Percentiles rank a stretch among this genome's conserved stretches.
phyloP scores from a whole-genome alignment of 73 alveolate species.

The Paramecium sonneborni region DNA sequence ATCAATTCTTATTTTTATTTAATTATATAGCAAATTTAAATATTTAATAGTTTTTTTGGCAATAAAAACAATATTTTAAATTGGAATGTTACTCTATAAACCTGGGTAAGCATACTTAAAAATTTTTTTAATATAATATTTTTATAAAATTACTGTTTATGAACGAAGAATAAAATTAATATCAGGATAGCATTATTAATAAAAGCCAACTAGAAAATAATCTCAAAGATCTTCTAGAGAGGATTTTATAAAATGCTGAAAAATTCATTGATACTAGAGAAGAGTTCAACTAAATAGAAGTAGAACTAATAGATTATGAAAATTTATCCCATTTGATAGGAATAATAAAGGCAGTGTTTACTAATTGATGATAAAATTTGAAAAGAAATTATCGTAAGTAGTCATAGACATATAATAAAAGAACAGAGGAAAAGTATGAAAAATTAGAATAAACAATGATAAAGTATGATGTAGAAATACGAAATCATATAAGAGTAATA shows the following conservation, averaged over 20 bases:
- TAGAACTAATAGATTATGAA: background rate
- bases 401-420: background rate
- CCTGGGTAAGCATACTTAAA: no score
- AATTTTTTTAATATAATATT: no score
- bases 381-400: background rate
- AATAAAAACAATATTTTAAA: no score
- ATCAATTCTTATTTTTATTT: no score
- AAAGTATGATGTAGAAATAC: background rate
- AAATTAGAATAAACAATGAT: background rate
- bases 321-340: conserved; percentile 6
- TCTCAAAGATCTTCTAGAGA: background rate
- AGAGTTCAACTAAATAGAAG: background rate
- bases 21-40: no score
- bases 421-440: background rate
- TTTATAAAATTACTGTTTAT: background rate
- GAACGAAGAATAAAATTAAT: background rate
- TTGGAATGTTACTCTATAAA: no score
- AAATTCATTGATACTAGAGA: background rate
- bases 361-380: background rate
- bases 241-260: background rate
- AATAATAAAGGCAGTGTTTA: background rate
- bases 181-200: background rate
- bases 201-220: background rate
- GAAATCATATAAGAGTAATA: background rate
- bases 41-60: no score